A percentile compares a stretch with the other conserved stretches of the same genome.
These are phyloP conservation scores for Coemansia sp. DNA, from an alignment of 192 early-diverging fungal species.

Conservation along the genomic window DNA sequence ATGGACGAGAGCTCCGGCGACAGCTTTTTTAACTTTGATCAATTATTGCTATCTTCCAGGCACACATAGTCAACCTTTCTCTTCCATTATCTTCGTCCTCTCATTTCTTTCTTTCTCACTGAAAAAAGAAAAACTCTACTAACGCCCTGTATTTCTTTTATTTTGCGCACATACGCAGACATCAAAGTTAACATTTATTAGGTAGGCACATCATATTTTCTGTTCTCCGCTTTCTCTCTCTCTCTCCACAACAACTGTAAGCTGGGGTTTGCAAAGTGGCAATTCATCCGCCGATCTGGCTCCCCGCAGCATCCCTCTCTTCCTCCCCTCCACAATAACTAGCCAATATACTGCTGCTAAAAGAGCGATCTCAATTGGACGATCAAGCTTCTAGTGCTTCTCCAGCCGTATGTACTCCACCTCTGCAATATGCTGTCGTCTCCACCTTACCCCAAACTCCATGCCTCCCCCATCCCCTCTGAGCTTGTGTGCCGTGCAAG, in stretches of 20 bases:
- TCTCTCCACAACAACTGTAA: not conserved
- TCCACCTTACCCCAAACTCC: not conserved
- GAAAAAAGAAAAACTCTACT: not conserved
- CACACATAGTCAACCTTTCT: not conserved
- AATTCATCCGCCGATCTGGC: slow-evolving; percentile 8
- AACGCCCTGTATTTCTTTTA: not conserved
- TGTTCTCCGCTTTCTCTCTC: not conserved
- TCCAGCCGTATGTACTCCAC: not conserved
- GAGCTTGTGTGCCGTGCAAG: not conserved
- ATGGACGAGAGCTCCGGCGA: not conserved
- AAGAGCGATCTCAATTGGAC: not conserved
- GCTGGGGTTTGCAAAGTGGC: slow-evolving; percentile 4
- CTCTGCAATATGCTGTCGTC: not conserved
- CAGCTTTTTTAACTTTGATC: not conserved
- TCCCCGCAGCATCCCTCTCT: not conserved
- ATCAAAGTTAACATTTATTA: not conserved
- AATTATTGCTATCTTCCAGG: not conserved
- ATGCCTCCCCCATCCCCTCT: not conserved
- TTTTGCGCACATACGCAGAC: not conserved
- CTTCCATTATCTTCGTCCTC: not conserved
- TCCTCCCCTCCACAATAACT: not conserved
- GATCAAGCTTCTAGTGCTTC: not conserved
- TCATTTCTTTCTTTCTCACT: not conserved
- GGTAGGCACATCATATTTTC: not conserved
- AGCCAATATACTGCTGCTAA: not conserved